Conservation (phyloP, 306 rosid species). For the Argentina anserina region DNA sequence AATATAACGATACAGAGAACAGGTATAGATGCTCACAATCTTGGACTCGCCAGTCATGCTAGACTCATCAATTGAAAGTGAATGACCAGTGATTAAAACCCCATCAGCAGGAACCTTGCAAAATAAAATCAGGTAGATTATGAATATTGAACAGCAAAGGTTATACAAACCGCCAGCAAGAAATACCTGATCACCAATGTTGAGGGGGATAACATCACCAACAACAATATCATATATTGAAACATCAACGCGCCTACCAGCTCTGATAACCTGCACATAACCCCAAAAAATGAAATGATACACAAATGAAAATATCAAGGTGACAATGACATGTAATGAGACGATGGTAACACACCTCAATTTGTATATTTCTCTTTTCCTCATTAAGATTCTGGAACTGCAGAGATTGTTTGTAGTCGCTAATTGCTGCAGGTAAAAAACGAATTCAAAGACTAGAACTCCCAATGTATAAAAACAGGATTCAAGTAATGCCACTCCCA, state of each 20-base stretch:
- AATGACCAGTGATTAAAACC: conserved; percentile 67
- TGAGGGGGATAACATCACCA: conserved; percentile 85
- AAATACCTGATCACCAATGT: conserved; percentile 80
- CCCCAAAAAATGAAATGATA: conserved; percentile 11
- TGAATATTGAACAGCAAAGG: conserved; percentile 7
- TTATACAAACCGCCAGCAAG: conserved; percentile 4
- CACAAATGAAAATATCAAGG: not conserved
- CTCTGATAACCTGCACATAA: conserved; percentile 65
- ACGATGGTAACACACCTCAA: conserved; percentile 55
- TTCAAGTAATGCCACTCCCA: not conserved
- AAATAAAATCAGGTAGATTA: conserved; percentile 10
- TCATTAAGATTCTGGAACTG: conserved; percentile 90
- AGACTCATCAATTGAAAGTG: conserved; percentile 85
- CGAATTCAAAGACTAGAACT: not conserved
- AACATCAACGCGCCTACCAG: conserved; percentile 78
- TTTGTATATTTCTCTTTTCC: conserved; percentile 86
- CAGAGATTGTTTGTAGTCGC: conserved; percentile 94
- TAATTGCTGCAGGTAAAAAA: conserved; percentile 52
- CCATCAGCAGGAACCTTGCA: conserved; percentile 96
- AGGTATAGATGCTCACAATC: conserved; percentile 53
- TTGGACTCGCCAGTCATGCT: conserved; percentile 98
- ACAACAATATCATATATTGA: conserved; percentile 87
- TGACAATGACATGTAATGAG: not conserved
- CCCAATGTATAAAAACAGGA: not conserved
- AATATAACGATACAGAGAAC: not conserved